Conservation (phyloP, 305 asterid genomes). For the Fraxinus nigra region DNA sequence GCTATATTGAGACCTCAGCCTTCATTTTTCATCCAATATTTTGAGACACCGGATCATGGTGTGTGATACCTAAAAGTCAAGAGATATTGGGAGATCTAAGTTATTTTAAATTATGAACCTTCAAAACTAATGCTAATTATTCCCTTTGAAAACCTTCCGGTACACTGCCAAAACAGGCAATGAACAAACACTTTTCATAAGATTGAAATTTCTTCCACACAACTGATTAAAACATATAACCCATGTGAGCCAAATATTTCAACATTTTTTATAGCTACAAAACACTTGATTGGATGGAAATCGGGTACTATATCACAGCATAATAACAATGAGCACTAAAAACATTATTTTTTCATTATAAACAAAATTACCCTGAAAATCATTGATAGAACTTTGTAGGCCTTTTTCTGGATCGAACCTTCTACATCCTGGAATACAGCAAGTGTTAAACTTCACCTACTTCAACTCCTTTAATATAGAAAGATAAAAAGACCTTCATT, state of each 20-base stretch:
- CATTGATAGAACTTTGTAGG: slow-evolving; percentile 70
- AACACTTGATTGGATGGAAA: neutral
- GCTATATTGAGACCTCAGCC: neutral
- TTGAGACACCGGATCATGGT: neutral
- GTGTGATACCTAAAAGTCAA: neutral
- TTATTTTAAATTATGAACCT: neutral
- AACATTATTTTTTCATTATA: neutral
- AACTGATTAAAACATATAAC: neutral
- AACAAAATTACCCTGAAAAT: slow-evolving; percentile 59
- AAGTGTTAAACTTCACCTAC: slow-evolving; percentile 12
- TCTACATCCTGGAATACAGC: slow-evolving; percentile 58
- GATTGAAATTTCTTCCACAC: neutral
- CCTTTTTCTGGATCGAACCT: slow-evolving; percentile 86
- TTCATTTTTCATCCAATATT: neutral
- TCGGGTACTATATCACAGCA: neutral
- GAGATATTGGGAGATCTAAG: neutral
- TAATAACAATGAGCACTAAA: neutral
- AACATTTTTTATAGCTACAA: neutral
- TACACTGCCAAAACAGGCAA: neutral
- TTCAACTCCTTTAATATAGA: slow-evolving; percentile 17
- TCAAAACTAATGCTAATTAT: neutral
- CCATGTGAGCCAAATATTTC: neutral
- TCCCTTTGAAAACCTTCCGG: neutral
- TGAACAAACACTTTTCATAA: neutral
- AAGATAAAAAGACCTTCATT: neutral